Evolutionary conservation across 768 basidiomycete species (phyloP), one percentile per base, ranked within the genome.

Genomic region (Tulasnella sp.): DNA sequence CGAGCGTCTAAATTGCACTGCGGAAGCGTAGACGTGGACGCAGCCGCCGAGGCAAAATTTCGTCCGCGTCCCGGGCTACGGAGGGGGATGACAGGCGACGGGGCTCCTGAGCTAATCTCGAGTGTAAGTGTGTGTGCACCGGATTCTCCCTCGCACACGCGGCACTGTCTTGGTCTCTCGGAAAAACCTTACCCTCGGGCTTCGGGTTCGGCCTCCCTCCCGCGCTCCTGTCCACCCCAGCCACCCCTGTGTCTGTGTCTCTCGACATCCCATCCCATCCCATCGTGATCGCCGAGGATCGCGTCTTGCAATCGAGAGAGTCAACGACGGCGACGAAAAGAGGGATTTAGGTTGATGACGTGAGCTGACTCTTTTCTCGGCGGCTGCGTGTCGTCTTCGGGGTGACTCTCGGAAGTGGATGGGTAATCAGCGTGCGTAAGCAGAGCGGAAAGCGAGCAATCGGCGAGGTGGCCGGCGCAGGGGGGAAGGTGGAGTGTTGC

Each of bases 21-120:
- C 71, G 71, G 71, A 39, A 71, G 70, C 70, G 42, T 71, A 44
- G 70, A 72, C 61, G 61, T 67, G 61, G 61, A 29, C 61, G 61
- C 61, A 67, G 61, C 55, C 61, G 61, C 61, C 61, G 71, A 72
- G 37, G 39, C n/a, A n/a, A 72, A 72, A 72, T 40, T 40, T 72
- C 26, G 71, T 46, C 37, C 44, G 71, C 71, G 39, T 46, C 71
- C 37, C 71, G 71, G 39, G 37, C 44, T 40, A 72, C 44, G 71
- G 71, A 46, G 42, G 70, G 15, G 40, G 40, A 18, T 72, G 70
- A 72, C 70, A 72, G 37, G 39, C 39, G 70, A 37, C 70, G 42
- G 39, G 70, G 29, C 37, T 35, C 71, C 71, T 40, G 39, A 42
- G 44, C 71, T 46, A 72, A 72, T 72, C 39, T 72, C 71, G 26